phyloP scores from a whole-genome alignment of 2,329 filamentous ascomycete genomes.

The Trichoderma sp. region DNA sequence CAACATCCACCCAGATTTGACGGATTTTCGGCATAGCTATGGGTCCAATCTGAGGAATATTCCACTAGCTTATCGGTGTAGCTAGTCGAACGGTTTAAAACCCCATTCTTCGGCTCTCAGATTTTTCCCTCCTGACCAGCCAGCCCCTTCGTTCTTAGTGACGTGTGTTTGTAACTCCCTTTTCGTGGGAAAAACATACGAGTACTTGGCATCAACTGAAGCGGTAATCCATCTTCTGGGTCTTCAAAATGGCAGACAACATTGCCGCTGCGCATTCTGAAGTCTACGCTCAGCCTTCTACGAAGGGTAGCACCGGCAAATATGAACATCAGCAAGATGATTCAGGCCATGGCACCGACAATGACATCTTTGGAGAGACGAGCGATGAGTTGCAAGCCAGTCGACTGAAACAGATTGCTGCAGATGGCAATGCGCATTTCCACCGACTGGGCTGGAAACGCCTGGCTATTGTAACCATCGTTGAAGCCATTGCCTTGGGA shows the following conservation, averaged over 20 bases:
- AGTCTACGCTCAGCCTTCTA: background rate
- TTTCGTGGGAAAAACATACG: background rate
- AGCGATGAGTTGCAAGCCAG: conserved; percentile 33
- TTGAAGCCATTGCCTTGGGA: conserved; percentile 51
- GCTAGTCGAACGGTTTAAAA: background rate
- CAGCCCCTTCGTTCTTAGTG: background rate
- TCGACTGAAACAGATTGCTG: conserved; percentile 41
- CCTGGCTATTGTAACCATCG: conserved; percentile 47
- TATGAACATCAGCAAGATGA: background rate
- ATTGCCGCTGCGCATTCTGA: background rate
- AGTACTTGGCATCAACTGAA: background rate
- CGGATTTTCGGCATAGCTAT: conserved; percentile 10
- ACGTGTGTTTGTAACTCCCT: background rate
- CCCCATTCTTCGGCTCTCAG: background rate
- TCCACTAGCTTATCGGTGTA: background rate
- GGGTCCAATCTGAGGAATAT: background rate
- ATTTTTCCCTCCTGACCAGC: background rate
- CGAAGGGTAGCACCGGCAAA: background rate
- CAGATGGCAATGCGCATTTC: conserved; percentile 43
- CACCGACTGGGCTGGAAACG: conserved; percentile 51
- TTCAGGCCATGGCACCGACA: background rate
- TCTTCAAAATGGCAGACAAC: background rate
- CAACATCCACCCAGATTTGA: background rate
- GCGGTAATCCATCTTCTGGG: background rate
- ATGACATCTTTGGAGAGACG: conserved; percentile 24